Evolutionary conservation across 352 stramenopile genomes (phyloP), one percentile per base, ranked within the genome.

Genomic region (Pythium aquatile): DNA sequence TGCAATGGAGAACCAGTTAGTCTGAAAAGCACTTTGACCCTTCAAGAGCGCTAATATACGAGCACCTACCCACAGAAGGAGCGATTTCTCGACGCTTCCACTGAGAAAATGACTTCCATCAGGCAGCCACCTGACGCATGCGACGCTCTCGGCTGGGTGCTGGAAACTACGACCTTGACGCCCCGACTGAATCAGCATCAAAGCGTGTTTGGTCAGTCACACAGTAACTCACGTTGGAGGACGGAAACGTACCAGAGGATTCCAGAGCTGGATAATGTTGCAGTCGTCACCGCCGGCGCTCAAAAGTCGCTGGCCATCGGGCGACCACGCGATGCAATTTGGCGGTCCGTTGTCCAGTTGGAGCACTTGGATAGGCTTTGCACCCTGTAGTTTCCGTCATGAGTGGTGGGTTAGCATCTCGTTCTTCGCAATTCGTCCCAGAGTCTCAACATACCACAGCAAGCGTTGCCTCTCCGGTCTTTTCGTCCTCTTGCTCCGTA

Each of bases 291-390:
- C 83, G 24, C 84, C 79, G 63, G 74, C 79, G 1, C 68, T 86
- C 0, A 93, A 72, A n/a, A 93, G 58, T 8, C 62, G 75, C 2
- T 62, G 69, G 62, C 79, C 88, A 49, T 89, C 76, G 14, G 77
- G 79, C 13, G 84, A 91, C 84, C 84, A 93, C 2, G 82, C 72
- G 13, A 93, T 64, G 37, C 78, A 87, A 26, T 88, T 83, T 1
- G 71, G 71, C 3, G 77, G 62, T 8, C 81, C 81, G 47, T 85
- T 64, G 6, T 79, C 51, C 33, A 71, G 79, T 33, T 81, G 74
- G 2, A 93, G 59, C 28, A 77, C 64, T 16, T 83, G 78, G 0
- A 82, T 47, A 13, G 63, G 33, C 32, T 76, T 76, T 8, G 75
- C 61, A 28, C 42, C 49, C 66, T 82, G 40, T 49, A 0, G 28